A percentile compares a stretch with the other conserved stretches of the same genome.
phyloP scores from a whole-genome alignment of 2,329 filamentous ascomycete species.

The Fusarium miscanthi region DNA sequence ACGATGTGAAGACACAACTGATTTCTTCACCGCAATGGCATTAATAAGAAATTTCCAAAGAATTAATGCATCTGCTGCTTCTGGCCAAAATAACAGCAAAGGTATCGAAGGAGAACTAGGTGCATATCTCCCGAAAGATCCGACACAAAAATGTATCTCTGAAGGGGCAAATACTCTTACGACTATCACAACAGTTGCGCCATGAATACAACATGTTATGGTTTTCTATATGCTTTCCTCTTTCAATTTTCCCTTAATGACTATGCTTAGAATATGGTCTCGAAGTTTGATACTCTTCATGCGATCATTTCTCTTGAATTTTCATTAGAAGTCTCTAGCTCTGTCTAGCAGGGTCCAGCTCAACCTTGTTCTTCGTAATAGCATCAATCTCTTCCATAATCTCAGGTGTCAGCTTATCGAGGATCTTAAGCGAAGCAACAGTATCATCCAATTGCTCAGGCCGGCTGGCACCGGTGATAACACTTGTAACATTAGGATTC shows the following conservation, averaged over 20 bases:
- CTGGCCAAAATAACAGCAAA: rapidly evolving
- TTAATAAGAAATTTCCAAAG: rapidly evolving
- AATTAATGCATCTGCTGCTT: rapidly evolving
- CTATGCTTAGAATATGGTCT: neutral
- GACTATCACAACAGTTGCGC: neutral
- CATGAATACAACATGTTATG: rapidly evolving
- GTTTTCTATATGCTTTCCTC: neutral
- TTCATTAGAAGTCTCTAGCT: slow-evolving; percentile 7
- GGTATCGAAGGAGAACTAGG: neutral
- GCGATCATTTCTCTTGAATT: neutral
- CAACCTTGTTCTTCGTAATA: slow-evolving; percentile 50
- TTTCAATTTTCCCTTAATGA: too few species aligned
- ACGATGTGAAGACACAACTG: neutral
- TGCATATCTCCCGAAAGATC: neutral
- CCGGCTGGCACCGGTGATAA: slow-evolving; percentile 64
- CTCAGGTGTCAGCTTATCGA: slow-evolving; percentile 61
- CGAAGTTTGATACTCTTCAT: neutral
- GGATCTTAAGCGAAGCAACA: slow-evolving; percentile 57
- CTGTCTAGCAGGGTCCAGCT: slow-evolving; percentile 42
- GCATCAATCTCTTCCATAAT: slow-evolving; percentile 63
- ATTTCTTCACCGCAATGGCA: rapidly evolving
- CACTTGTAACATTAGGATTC: slow-evolving; percentile 64
- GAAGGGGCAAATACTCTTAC: neutral
- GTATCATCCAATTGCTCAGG: slow-evolving; percentile 65
- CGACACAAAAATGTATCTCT: neutral